phyloP scores from a whole-genome alignment of 2,329 filamentous ascomycete species.

The Phialophora expanda region DNA sequence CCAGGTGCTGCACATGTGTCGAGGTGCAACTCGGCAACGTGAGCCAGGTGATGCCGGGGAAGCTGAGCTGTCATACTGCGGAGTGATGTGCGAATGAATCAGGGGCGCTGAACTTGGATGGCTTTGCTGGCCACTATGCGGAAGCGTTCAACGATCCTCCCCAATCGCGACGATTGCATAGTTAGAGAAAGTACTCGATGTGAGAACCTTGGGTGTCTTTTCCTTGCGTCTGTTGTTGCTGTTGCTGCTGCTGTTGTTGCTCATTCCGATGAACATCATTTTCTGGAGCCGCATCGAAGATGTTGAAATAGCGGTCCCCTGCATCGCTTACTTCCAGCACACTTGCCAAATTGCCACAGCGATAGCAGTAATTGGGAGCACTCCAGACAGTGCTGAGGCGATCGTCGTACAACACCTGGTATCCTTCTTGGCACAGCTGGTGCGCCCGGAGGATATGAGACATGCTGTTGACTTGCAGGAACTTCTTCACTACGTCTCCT shows the following conservation, averaged over 20 bases:
- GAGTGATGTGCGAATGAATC: not conserved
- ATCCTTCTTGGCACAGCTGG: slow-evolving; percentile 97
- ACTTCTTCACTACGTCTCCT: slow-evolving; percentile 97
- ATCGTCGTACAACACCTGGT: slow-evolving; percentile 95
- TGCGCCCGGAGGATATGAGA: slow-evolving; percentile 97
- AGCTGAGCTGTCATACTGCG: not conserved
- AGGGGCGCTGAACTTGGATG: not conserved
- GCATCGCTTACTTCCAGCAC: slow-evolving; percentile 94
- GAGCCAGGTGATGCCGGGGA: not conserved
- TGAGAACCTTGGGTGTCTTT: slow-evolving; percentile 74
- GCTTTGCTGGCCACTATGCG: slow-evolving; percentile 1
- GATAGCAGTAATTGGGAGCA: slow-evolving; percentile 93
- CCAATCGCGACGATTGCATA: slow-evolving; percentile 18
- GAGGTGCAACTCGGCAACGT: not conserved
- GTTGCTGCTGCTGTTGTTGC: slow-evolving; percentile 67
- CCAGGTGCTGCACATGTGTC: not conserved
- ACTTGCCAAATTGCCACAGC: slow-evolving; percentile 96
- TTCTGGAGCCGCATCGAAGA: slow-evolving; percentile 95
- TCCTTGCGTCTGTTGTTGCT: slow-evolving; percentile 54
- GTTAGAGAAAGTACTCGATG: slow-evolving; percentile 69
- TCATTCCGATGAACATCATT: slow-evolving; percentile 87
- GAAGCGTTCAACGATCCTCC: slow-evolving; percentile 5
- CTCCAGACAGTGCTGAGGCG: slow-evolving; percentile 96
- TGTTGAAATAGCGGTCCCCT: slow-evolving; percentile 94
- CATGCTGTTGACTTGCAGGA: slow-evolving; percentile 96